A percentile compares a stretch with the other conserved stretches of the same genome.
phyloP scores from a whole-genome alignment of 495 filamentous ascomycete genomes.

The Penicillium robsamsonii region DNA sequence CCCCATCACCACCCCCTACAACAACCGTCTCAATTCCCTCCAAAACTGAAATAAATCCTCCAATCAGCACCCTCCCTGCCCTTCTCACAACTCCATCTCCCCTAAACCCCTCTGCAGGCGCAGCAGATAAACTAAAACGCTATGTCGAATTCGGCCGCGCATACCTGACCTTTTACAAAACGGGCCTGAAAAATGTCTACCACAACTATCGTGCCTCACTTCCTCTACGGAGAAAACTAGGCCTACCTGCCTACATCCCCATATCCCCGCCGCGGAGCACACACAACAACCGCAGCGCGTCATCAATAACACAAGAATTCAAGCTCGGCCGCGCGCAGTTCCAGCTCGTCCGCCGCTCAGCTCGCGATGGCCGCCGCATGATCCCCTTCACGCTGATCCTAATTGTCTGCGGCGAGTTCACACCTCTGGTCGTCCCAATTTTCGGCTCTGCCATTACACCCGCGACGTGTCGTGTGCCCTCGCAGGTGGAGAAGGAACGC shows the following conservation, averaged over 20 bases:
- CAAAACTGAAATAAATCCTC: conserved; percentile 37
- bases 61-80: conserved; percentile 39
- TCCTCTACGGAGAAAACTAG: conserved; percentile 34
- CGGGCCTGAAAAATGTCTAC: conserved; percentile 68
- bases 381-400: conserved; percentile 73
- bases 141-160: conserved; percentile 44
- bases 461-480: conserved; percentile 74
- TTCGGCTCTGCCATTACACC: conserved; percentile 70
- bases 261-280: conserved; percentile 32
- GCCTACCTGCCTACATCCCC: conserved; percentile 32
- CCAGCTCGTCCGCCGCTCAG: conserved; percentile 62
- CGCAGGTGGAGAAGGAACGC: conserved; percentile 61
- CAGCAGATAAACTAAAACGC: conserved; percentile 35
- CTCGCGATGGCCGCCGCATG: conserved; percentile 68
- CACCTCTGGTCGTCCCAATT: conserved; percentile 68
- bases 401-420: conserved; percentile 78
- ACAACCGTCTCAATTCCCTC: conserved; percentile 14
- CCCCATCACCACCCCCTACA: conserved; percentile 15
- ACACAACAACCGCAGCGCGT: background rate
- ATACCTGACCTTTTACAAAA: conserved; percentile 78
- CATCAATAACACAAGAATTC: background rate
- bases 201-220: conserved; percentile 48
- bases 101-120: conserved; percentile 18
- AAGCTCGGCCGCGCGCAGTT: conserved; percentile 56
- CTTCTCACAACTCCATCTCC: conserved; percentile 28